Evolutionary conservation across 306 rosid genomes (phyloP).

Genomic region (Medicago lupulina): DNA sequence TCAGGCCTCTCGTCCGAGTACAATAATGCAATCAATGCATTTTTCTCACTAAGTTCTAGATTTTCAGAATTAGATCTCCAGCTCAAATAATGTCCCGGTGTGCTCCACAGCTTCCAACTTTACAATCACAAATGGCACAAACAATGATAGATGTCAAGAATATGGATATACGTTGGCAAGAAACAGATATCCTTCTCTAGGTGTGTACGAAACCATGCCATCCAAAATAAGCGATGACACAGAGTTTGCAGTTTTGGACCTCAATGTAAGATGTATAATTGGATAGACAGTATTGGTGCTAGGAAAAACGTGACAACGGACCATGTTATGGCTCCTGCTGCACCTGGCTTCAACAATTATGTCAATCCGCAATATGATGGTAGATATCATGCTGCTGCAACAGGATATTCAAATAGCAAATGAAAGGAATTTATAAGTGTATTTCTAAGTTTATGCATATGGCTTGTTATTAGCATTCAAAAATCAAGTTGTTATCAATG

Average conservation of each 20-base stretch:
- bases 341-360: slow-evolving; percentile 41
- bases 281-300: slow-evolving; percentile 36
- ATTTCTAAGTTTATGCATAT: too few species aligned
- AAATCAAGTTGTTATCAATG: too few species aligned
- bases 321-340: slow-evolving; percentile 19
- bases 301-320: slow-evolving; percentile 31
- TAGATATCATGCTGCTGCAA: slow-evolving; percentile 38
- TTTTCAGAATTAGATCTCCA: slow-evolving; percentile 36
- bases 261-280: slow-evolving; percentile 18
- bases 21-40: background rate
- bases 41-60: slow-evolving; percentile 17
- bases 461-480: too few species aligned
- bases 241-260: slow-evolving; percentile 35
- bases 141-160: slow-evolving; percentile 44
- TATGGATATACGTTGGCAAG: slow-evolving; percentile 33
- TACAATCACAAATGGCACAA: slow-evolving; percentile 35
- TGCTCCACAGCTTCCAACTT: slow-evolving; percentile 19
- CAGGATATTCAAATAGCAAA: slow-evolving; percentile 28
- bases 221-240: slow-evolving; percentile 42
- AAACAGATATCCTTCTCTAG: slow-evolving; percentile 44
- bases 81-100: slow-evolving; percentile 37
- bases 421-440: too few species aligned
- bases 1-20: slow-evolving; percentile 33
- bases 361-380: slow-evolving; percentile 39
- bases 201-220: slow-evolving; percentile 38